phyloP scores from a whole-genome alignment of 163 green algal genomes.

The Scenedesmus sp. region DNA sequence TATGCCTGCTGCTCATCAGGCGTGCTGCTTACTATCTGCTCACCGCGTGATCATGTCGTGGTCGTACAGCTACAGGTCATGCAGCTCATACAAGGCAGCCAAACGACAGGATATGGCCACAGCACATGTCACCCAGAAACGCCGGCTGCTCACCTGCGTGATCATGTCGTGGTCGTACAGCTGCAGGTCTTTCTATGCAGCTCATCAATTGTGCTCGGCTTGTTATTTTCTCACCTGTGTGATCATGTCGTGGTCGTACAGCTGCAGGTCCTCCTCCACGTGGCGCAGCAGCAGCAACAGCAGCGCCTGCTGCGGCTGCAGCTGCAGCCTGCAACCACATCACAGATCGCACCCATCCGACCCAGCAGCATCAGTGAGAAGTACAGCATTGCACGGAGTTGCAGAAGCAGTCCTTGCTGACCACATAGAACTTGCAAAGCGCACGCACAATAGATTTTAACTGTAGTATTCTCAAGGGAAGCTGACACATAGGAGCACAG shows the following conservation, averaged over 20 bases:
- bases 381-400: background rate
- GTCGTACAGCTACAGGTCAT: too few relatives aligned
- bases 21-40: too few relatives aligned
- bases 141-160: conserved; percentile 13
- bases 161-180: background rate
- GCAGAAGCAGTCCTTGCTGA: too few relatives aligned
- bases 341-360: background rate
- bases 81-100: too few relatives aligned
- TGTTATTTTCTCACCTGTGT: conserved; percentile 13
- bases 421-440: too few relatives aligned
- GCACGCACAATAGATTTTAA: too few relatives aligned
- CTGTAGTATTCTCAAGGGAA: background rate
- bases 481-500: background rate
- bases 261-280: conserved; percentile 20
- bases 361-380: background rate
- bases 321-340: conserved; percentile 6
- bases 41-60: too few relatives aligned
- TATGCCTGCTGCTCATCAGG: too few relatives aligned
- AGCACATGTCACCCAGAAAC: too few relatives aligned
- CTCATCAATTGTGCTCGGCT: too few relatives aligned
- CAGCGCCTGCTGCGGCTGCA: background rate
- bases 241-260: conserved; percentile 44
- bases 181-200: too few relatives aligned
- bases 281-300: conserved; percentile 9
- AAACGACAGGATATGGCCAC: too few relatives aligned